Percentiles rank a stretch among this genome's conserved stretches.
phyloP scores from a whole-genome alignment of 441 rosid genomes.

The Cnidoscolus chayamansa region DNA sequence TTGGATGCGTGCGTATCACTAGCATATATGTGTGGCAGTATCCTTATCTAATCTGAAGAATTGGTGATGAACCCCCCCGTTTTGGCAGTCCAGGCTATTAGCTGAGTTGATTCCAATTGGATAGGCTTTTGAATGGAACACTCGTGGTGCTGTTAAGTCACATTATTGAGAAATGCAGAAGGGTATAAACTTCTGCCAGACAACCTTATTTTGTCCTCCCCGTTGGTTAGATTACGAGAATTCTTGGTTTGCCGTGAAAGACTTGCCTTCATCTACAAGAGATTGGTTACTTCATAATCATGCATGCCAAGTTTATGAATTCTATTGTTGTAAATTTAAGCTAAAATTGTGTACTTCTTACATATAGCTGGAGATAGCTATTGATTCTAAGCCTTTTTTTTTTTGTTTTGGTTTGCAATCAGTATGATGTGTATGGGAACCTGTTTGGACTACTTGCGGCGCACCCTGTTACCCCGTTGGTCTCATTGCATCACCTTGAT shows the following conservation, averaged over 20 bases:
- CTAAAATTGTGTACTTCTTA: neutral
- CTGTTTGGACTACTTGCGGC: constrained; percentile 89
- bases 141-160: neutral
- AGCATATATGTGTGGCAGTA: neutral
- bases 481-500: constrained; percentile 86
- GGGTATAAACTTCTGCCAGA: too few species aligned
- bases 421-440: constrained; percentile 97
- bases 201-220: too few species aligned
- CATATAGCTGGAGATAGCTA: neutral
- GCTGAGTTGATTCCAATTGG: too few species aligned
- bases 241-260: too few species aligned
- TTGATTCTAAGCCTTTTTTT: constrained; percentile 20
- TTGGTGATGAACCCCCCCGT: too few species aligned
- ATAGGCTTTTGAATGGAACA: too few species aligned
- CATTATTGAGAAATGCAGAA: neutral
- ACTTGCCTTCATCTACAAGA: too few species aligned
- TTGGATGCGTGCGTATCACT: constrained; percentile 12
- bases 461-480: constrained; percentile 83
- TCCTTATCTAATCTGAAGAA: too few species aligned
- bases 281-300: too few species aligned
- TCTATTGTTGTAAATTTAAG: neutral
- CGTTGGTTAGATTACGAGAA: too few species aligned
- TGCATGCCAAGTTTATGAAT: neutral
- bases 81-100: too few species aligned
- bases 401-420: constrained; percentile 18